Evolutionary conservation across 129 eudicot species (phyloP).

Genomic region (Erigeron canadensis): DNA sequence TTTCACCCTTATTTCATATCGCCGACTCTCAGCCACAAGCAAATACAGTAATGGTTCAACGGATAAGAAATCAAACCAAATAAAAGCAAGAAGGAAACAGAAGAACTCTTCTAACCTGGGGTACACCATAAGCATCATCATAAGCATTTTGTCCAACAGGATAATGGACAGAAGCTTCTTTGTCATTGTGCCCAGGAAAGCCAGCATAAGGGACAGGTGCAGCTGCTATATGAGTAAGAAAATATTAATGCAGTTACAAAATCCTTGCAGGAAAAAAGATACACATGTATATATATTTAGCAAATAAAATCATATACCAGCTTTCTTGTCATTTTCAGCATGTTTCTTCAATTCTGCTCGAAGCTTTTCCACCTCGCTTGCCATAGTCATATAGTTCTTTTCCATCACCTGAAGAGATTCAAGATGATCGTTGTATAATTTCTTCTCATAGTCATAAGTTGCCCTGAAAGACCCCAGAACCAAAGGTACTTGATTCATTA

Average conservation of each 20-base stretch:
- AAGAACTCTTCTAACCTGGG: conserved; percentile 50
- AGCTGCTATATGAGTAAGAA: conserved; percentile 28
- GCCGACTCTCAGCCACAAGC: not conserved
- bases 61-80: conserved; percentile 6
- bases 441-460: conserved; percentile 85
- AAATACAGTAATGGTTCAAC: conserved; percentile 10
- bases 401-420: conserved; percentile 98
- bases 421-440: conserved; percentile 78
- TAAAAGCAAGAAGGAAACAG: not conserved
- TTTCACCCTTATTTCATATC: not conserved
- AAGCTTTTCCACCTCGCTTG: conserved; percentile 90
- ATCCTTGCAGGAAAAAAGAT: not conserved
- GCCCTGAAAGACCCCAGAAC: conserved; percentile 50
- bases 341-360: conserved; percentile 67
- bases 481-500: not conserved
- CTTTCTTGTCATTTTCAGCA: conserved; percentile 65
- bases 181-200: conserved; percentile 53
- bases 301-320: conserved; percentile 44
- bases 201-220: conserved; percentile 54
- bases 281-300: not conserved
- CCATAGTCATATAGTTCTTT: conserved; percentile 89
- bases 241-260: not conserved
- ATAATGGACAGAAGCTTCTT: conserved; percentile 51
- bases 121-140: conserved; percentile 47
- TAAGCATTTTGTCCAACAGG: conserved; percentile 47